Evolutionary conservation across 2,329 filamentous ascomycete species (phyloP), one percentile per base, ranked within the genome.

Genomic region (Nemania sp.): DNA sequence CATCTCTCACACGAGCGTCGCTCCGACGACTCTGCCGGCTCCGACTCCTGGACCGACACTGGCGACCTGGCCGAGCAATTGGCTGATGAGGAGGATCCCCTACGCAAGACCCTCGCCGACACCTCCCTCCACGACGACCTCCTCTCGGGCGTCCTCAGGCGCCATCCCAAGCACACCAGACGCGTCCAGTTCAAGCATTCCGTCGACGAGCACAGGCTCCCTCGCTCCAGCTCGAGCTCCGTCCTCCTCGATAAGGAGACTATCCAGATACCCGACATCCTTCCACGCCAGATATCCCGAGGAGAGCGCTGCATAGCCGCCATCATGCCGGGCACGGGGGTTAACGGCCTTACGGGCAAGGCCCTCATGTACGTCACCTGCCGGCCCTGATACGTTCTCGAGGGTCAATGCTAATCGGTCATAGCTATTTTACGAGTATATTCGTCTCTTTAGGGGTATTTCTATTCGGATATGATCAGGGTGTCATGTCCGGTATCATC

Each of bases 321-420:
- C 81, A 89, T 96, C 84, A 97, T 99, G 93, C 87, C 92, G 68
- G 87, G 88, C 74, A 87, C 90, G 66, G 84, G 87, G 68, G 82
- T 92, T 72, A 90, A 95, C 80, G 95, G 95, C 82, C 85, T 99
- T 70, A 96, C 96, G 71, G 95, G 95, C 80, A 97, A 96, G 82
- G 88, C 94, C 78, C 83, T 99, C 72, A 85, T 99, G 89, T 97
- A 85, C 63, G 81, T 75, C 46, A 46, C 54, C 61, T 55, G 4
- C 20, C 29, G 17, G 20, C 40, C 17, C 40, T 6, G 21, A 13
- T 52, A 47, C 17, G 21, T 25, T 2, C 18, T 6, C 7, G 13
- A 3, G 12, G 20, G n/a, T 32, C 2, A 13, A 2, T 7, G 15
- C 66, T 67, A 49, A 74, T 57, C 21, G 20, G 63, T 21, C 57